phyloP scores from a whole-genome alignment of 306 rosid species.

The Quercus engelmannii region DNA sequence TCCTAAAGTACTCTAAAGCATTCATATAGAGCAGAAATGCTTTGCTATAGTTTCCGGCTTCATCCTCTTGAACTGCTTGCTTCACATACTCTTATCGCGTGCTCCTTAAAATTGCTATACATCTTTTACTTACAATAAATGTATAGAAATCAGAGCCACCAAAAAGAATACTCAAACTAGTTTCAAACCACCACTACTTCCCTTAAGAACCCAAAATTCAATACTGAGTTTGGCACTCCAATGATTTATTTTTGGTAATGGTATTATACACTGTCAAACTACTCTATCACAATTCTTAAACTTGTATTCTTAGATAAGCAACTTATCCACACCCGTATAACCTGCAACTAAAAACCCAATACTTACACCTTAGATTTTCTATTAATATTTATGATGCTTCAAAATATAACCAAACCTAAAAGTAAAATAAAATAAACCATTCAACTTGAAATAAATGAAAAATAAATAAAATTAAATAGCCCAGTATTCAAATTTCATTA shows the following conservation, averaged over 20 bases:
- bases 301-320: neutral
- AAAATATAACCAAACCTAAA: no score
- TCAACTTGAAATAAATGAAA: no score
- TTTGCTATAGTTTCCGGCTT: slow-evolving; percentile 80
- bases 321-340: neutral
- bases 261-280: neutral
- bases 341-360: neutral
- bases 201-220: neutral
- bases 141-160: slow-evolving; percentile 12
- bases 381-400: no score
- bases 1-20: slow-evolving; percentile 89
- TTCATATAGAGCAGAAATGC: slow-evolving; percentile 91
- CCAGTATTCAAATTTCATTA: no score
- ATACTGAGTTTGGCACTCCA: neutral
- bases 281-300: neutral
- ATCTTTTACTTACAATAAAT: slow-evolving; percentile 31
- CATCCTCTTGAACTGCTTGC: slow-evolving; percentile 90
- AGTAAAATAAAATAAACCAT: no score
- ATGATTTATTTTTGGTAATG: neutral
- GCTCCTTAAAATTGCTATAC: slow-evolving; percentile 98
- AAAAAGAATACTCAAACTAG: neutral
- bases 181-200: neutral
- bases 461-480: no score
- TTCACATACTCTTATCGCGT: slow-evolving; percentile 89
- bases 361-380: no score